Evolutionary conservation across 2,329 filamentous ascomycete species (phyloP).

Genomic region (Magnaporthales sp.): DNA sequence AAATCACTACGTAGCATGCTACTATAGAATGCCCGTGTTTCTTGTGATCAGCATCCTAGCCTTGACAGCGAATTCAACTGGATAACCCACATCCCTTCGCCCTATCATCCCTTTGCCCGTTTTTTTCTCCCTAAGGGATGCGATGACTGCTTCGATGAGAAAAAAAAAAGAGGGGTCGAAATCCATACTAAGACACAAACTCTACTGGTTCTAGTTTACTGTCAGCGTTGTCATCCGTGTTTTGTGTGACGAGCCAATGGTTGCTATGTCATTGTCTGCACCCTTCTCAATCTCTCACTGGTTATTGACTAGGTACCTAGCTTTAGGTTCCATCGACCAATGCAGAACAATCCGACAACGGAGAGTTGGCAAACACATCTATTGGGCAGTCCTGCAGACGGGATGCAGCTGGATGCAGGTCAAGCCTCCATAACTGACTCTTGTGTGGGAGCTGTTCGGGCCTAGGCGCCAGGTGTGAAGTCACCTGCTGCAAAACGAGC

Average conservation of each 20-base stretch:
- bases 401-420: constrained; percentile 1
- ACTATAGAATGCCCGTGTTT: too few relatives aligned
- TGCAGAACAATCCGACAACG: neutral
- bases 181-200: neutral
- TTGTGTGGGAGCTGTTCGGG: neutral
- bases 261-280: neutral
- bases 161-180: neutral
- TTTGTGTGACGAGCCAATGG: neutral
- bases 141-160: neutral
- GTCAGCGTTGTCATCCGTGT: neutral
- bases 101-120: neutral
- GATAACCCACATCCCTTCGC: neutral
- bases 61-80: neutral
- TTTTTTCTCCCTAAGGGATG: neutral
- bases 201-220: neutral
- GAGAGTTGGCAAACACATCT: neutral
- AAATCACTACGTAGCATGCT: too few relatives aligned
- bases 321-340: neutral
- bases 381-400: neutral
- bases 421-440: neutral
- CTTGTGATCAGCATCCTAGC: neutral
- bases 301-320: neutral
- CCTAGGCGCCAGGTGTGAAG: neutral
- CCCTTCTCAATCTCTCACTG: neutral
- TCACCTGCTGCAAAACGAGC: neutral